Conservation (phyloP, 306 rosid species). For the Echinosophora koreensis region DNA sequence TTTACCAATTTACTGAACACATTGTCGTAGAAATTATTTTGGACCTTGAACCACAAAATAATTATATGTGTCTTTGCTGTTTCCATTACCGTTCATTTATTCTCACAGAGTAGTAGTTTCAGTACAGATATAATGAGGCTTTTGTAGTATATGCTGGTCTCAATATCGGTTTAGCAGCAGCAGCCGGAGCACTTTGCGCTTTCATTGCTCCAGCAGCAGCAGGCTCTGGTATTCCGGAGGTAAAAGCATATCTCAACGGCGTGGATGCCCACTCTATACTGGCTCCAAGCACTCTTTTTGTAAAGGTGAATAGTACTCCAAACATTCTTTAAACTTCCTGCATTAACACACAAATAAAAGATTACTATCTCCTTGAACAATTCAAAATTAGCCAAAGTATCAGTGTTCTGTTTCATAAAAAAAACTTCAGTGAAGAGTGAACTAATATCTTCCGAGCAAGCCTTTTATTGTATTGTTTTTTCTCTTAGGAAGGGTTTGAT, state of each 20-base stretch:
- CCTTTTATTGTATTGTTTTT: background rate
- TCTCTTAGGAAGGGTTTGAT: too few species aligned
- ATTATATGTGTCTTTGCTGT: conserved; percentile 12
- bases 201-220: conserved; percentile 94
- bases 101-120: conserved; percentile 46
- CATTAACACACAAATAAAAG: background rate
- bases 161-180: conserved; percentile 67
- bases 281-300: conserved; percentile 89
- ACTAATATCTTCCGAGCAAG: background rate
- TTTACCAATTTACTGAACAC: conserved; percentile 19
- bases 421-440: background rate
- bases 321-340: conserved; percentile 7
- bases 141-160: conserved; percentile 66
- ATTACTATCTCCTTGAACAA: conserved; percentile 19
- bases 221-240: conserved; percentile 97
- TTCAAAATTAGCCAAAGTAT: conserved; percentile 16
- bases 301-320: conserved; percentile 64
- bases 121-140: conserved; percentile 74
- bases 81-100: conserved; percentile 30
- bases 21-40: conserved; percentile 29
- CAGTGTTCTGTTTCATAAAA: conserved; percentile 26
- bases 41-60: conserved; percentile 26
- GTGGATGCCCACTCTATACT: conserved; percentile 79
- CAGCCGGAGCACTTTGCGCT: conserved; percentile 82
- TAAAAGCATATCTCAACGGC: conserved; percentile 95